phyloP scores from a whole-genome alignment of 768 basidiomycete genomes.

The Macrolepiota albuminosa region DNA sequence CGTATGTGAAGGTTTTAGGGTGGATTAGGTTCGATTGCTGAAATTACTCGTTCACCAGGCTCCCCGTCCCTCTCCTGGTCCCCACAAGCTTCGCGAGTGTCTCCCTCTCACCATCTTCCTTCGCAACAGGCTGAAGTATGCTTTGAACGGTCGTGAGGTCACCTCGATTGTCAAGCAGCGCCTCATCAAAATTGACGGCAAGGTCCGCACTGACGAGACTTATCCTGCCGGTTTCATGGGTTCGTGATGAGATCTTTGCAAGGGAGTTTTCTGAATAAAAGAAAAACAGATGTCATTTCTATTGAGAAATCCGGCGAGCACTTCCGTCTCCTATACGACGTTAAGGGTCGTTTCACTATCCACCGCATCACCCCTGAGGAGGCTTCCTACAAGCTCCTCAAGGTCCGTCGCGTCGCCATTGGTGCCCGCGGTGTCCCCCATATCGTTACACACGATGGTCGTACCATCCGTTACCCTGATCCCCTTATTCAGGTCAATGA shows the following conservation, averaged over 20 bases:
- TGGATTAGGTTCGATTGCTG: neutral
- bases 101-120: slow-evolving; percentile 97
- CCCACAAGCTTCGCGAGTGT: slow-evolving; percentile 98
- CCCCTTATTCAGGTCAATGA: slow-evolving; percentile 94
- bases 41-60: slow-evolving; percentile 46
- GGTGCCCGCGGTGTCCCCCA: slow-evolving; percentile 94
- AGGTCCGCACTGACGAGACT: slow-evolving; percentile 96
- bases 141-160: slow-evolving; percentile 94
- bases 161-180: slow-evolving; percentile 93
- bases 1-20: slow-evolving; percentile 41
- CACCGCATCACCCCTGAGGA: slow-evolving; percentile 99
- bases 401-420: slow-evolving; percentile 88
- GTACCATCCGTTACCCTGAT: slow-evolving; percentile 99
- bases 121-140: slow-evolving; percentile 99
- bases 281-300: slow-evolving; percentile 77
- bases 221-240: slow-evolving; percentile 98
- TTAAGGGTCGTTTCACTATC: slow-evolving; percentile 99
- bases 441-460: slow-evolving; percentile 98
- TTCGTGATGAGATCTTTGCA: slow-evolving; percentile 31
- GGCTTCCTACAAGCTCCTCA: slow-evolving; percentile 93
- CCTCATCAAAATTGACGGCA: slow-evolving; percentile 96
- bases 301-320: slow-evolving; percentile 99
- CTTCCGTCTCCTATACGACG: slow-evolving; percentile 98
- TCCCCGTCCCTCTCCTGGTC: slow-evolving; percentile 95
- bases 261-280: neutral